Base-by-base conservation (phyloP, 2,329 filamentous ascomycete genomes). In the Chaetomiaceae sp. region DNA sequence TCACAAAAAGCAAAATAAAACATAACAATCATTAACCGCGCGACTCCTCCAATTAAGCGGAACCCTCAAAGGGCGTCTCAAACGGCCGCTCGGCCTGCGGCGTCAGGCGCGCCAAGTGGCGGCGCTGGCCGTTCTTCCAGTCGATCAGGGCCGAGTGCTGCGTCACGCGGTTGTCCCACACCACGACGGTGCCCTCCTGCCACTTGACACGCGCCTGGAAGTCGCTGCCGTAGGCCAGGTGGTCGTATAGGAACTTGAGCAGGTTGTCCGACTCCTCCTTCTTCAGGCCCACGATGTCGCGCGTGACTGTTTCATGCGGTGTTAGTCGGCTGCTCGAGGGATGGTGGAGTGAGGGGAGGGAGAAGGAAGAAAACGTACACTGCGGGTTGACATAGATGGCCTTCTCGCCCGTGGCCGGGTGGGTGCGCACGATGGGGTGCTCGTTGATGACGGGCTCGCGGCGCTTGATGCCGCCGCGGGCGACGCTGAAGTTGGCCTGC, bases 81-180 rank as follows among this genome's bases (percentile, higher is more conserved):
- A 73, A 87, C 0, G 88, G 88, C 54, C 73, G 68, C 73, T 95
- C 89, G 1, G 87, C 89, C 70, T 92, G 87, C 0, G 89, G 88
- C 4, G 88, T 92, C 62, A 95, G 85, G 38, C 89, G 78, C 5
- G 88, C 89, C 55, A 95, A 69, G 70, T 95, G 89, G 44, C 89
- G 77, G 52, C 89, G 75, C 67, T 88, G 82, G 3, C 88, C 88
- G 64, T 81, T 81, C 59, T 86, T 81, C 89, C 89, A 95, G 66
- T 95, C 89, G 3, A 92, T 73, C 34, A 92, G 71, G 2, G 89
- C 89, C 6, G 86, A 86, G 67, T 95, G 89, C 59, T 82, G 78
- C 9, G 86, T 90, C 0, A 91, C 81, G 27, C 88, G 76, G 71
- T 92, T 93, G 66, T 93, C 89, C 88, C 88, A 95, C 1, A 92